Conservation (phyloP, 495 filamentous ascomycete genomes). For the Astrothelium macrocarpum region DNA sequence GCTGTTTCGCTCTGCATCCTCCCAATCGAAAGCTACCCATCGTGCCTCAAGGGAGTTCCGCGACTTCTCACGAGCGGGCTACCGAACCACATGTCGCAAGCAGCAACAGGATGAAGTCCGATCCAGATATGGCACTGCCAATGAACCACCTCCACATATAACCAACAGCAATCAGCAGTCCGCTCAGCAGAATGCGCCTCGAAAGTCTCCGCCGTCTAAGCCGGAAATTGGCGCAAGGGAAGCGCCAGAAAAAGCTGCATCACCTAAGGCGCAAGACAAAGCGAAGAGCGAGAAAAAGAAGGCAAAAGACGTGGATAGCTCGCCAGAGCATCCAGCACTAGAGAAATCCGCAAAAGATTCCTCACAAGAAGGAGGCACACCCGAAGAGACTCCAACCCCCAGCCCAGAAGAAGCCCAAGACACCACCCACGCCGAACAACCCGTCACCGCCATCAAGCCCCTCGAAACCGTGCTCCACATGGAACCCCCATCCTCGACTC, state of each 20-base stretch:
- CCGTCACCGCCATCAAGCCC: slow-evolving; percentile 36
- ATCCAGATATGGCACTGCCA: slow-evolving; percentile 53
- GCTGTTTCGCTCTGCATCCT: slow-evolving; percentile 15
- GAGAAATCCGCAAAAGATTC: background rate
- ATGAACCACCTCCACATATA: slow-evolving; percentile 44
- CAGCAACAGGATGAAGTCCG: slow-evolving; percentile 19
- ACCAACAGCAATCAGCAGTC: slow-evolving; percentile 14
- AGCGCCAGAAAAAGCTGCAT: slow-evolving; percentile 14
- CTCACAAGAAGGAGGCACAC: slow-evolving; percentile 28
- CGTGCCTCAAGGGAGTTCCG: slow-evolving; percentile 8
- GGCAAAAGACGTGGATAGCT: background rate
- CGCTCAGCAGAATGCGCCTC: slow-evolving; percentile 18
- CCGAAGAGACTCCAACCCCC: slow-evolving; percentile 7
- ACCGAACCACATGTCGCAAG: slow-evolving; percentile 24
- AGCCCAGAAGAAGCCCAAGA: background rate
- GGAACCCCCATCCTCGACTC: slow-evolving; percentile 39
- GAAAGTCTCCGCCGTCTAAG: background rate
- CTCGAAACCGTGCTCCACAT: slow-evolving; percentile 59
- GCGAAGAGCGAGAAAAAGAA: slow-evolving; percentile 3
- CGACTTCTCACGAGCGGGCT: slow-evolving; percentile 11
- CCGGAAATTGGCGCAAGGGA: slow-evolving; percentile 20
- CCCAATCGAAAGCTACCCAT: background rate
- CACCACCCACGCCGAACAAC: background rate
- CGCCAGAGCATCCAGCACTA: background rate
- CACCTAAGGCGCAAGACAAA: slow-evolving; percentile 12